Evolutionary conservation across 768 basidiomycete species (phyloP), one percentile per base, ranked within the genome.

Genomic region (Kwoniella dendrophila): DNA sequence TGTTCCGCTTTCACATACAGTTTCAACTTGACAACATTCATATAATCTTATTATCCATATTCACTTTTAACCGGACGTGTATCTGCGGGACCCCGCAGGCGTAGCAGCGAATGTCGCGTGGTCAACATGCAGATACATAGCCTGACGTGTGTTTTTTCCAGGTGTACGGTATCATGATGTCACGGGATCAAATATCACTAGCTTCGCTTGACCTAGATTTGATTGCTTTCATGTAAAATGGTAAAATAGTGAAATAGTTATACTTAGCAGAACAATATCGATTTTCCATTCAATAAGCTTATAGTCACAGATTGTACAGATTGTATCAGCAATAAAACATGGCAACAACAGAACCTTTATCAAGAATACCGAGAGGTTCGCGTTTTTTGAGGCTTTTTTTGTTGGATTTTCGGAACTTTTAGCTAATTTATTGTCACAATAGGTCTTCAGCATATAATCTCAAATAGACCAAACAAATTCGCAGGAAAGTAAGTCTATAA

Each of bases 331-430:
- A 49, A 30, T 24, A 12, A 11, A 33, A 24, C 26, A 68, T 64
- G 67, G 41, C 67, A 20, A 18, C 60, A 8, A 34, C 40, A 24
- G 56, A 59, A 20, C 60, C 60, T 20, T 14, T 68, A n/a, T 40
- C 58, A 20, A 55, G 54, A 40, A 54, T 68, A 41, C 67, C 67
- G 12, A 61, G 63, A 48, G 63, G 67, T 68, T 33, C 34, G 58
- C 34, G n/a, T n/a, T n/a, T n/a, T n/a, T 36, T 24, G 33, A 3
- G 4, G 32, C 29, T 30, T 24, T 50, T 30, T 36, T 10, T 12
- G 30, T 12, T 33, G 18, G 29, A 36, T 43, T 14, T 8, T 6
- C 8, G 12, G 12, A 20, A 14, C 32, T 8, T 33, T 22, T 18
- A 38, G 34, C 38, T 38, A 36, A 54, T 36, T 54, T 8, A 3